These are phyloP conservation scores for Clarireedia homoeocarpa DNA, from an alignment of 2,329 filamentous ascomycete species.

Conservation along the genomic window DNA sequence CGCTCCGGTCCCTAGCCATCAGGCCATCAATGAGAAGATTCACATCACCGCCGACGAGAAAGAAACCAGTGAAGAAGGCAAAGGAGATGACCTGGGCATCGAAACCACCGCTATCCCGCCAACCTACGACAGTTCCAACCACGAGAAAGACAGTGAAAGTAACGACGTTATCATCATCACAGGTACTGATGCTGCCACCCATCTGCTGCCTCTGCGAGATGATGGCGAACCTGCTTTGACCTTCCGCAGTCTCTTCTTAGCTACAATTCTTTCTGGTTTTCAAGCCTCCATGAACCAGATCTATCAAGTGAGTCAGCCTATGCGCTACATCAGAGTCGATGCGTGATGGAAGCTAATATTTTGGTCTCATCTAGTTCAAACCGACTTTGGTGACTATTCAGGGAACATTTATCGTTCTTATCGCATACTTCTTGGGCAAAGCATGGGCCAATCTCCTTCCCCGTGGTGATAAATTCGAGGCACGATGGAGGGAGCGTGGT, in stretches of 20 bases:
- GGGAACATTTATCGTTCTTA: constrained; percentile 49
- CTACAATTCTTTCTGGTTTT: constrained; percentile 42
- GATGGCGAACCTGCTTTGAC: constrained; percentile 45
- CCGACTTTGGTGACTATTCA: constrained; percentile 40
- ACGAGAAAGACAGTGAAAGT: constrained; percentile 29
- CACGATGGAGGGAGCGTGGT: constrained; percentile 37
- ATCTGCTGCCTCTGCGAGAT: constrained; percentile 45
- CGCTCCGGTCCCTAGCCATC: constrained; percentile 25
- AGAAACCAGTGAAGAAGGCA: constrained; percentile 17
- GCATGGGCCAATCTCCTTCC: constrained; percentile 40
- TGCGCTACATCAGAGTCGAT: background rate
- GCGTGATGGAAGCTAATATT: background rate
- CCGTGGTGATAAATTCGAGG: constrained; percentile 42
- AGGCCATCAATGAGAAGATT: constrained; percentile 29
- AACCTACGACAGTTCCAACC: constrained; percentile 6
- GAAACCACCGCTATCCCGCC: no score
- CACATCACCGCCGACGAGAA: constrained; percentile 5
- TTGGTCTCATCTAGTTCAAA: constrained; percentile 37
- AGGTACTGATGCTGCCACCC: constrained; percentile 40
- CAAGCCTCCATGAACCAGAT: constrained; percentile 49
- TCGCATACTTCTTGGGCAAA: constrained; percentile 47
- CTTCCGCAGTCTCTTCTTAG: constrained; percentile 44
- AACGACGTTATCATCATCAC: constrained; percentile 42
- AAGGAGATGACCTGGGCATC: constrained; percentile 7
- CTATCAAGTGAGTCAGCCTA: constrained; percentile 36